Evolutionary conservation across 768 basidiomycete species (phyloP).

Genomic region (Lenzites betulinus): DNA sequence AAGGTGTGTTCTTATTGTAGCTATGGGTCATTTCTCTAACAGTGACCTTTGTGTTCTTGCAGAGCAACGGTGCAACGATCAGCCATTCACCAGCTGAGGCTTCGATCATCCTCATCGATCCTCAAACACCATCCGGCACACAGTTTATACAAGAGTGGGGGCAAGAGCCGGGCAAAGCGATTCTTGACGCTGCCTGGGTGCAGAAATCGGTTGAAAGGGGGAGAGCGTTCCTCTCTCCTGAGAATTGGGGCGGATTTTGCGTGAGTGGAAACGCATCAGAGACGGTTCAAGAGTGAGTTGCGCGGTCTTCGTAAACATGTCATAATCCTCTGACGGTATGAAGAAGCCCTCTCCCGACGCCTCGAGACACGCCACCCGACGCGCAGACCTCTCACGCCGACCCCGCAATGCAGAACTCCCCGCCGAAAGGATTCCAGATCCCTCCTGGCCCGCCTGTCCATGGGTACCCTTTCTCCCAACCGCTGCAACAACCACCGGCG

Average conservation of each 20-base stretch:
- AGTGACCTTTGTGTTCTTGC: conserved; percentile 1
- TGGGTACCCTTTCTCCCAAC: not conserved
- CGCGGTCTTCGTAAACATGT: conserved; percentile 18
- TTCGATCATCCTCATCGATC: conserved; percentile 60
- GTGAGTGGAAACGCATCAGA: not conserved
- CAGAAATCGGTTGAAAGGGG: conserved; percentile 45
- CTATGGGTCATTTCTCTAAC: not conserved
- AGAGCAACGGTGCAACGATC: conserved; percentile 61
- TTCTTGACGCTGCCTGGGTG: conserved; percentile 59
- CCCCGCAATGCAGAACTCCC: not conserved
- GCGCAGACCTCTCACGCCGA: not conserved
- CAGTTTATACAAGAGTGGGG: conserved; percentile 63
- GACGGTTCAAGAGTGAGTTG: conserved; percentile 46
- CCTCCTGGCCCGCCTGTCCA: not conserved
- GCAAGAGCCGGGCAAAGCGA: conserved; percentile 46
- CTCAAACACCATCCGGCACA: conserved; percentile 50
- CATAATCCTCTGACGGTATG: conserved; percentile 5
- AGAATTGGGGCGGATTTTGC: conserved; percentile 33
- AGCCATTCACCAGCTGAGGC: conserved; percentile 53
- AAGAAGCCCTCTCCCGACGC: conserved; percentile 67
- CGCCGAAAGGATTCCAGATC: not conserved
- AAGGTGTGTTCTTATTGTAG: conserved; percentile 14
- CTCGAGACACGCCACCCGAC: conserved; percentile 51
- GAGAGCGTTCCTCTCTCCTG: conserved; percentile 46
- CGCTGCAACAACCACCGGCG: not conserved